phyloP scores from a whole-genome alignment of 2,329 filamentous ascomycete genomes.

The Pseudocercospora fijiensis region DNA sequence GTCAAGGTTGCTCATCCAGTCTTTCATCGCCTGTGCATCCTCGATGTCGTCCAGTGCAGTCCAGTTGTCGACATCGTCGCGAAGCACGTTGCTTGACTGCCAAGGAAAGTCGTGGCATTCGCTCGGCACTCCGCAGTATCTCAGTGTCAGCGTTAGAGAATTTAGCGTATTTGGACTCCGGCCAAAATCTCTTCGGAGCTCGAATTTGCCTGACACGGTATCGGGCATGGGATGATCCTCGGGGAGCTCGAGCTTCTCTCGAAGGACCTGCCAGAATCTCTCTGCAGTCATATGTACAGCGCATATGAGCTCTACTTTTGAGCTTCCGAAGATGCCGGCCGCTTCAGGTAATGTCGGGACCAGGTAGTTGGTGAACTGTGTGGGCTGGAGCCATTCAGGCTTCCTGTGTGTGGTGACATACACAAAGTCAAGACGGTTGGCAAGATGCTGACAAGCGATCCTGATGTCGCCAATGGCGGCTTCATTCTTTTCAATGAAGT shows the following conservation, averaged over 20 bases:
- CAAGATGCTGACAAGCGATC: background rate
- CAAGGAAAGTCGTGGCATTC: background rate
- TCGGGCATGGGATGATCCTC: background rate
- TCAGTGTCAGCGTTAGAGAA: background rate
- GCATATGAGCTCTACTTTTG: background rate
- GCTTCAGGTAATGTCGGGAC: background rate
- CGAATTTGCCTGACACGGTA: background rate
- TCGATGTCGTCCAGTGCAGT: background rate
- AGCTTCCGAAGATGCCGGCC: background rate
- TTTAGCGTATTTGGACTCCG: background rate
- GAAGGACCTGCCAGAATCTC: background rate
- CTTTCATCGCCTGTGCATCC: background rate
- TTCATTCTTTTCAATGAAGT: background rate
- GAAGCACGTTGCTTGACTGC: background rate
- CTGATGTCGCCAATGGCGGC: background rate
- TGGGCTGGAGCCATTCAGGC: background rate
- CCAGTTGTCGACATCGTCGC: background rate
- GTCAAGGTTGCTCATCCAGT: background rate
- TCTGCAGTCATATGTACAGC: background rate
- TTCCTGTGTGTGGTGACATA: background rate
- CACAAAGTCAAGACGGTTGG: background rate
- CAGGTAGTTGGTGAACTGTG: conserved; percentile 2
- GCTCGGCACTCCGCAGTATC: background rate
- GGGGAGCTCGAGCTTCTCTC: background rate
- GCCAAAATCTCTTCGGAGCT: background rate